Conservation (phyloP, 257 asterid species). For the Nicotiana tabacum region DNA sequence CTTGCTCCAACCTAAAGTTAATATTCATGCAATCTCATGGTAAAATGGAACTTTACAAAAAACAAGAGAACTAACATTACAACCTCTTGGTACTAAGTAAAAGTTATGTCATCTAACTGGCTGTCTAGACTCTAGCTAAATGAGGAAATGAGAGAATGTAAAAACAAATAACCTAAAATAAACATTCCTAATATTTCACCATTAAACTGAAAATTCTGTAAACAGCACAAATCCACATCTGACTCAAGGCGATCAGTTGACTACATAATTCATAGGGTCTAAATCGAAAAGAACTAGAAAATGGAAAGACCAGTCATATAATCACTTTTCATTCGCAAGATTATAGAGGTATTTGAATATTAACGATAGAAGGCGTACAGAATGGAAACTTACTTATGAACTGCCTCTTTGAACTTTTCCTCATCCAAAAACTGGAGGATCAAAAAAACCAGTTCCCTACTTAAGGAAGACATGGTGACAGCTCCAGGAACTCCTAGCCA, state of each 20-base stretch:
- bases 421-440: slow-evolving; percentile 95
- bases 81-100: neutral
- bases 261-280: neutral
- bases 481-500: slow-evolving; percentile 92
- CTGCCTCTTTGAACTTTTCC: slow-evolving; percentile 95
- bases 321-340: neutral
- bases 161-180: neutral
- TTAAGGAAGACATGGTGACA: slow-evolving; percentile 94
- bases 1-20: slow-evolving; percentile 78
- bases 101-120: neutral
- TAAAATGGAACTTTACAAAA: neutral
- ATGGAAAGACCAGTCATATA: neutral
- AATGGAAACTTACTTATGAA: slow-evolving; percentile 60
- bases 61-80: neutral
- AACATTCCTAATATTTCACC: neutral
- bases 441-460: slow-evolving; percentile 95
- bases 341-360: neutral
- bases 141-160: neutral
- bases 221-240: neutral
- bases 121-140: neutral
- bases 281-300: neutral
- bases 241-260: slow-evolving; percentile 4
- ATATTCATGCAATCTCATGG: slow-evolving; percentile 1
- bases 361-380: slow-evolving; percentile 8
- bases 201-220: neutral